Conservation (phyloP, 2,329 filamentous ascomycete species). For the Cladosporium halotolerans region DNA sequence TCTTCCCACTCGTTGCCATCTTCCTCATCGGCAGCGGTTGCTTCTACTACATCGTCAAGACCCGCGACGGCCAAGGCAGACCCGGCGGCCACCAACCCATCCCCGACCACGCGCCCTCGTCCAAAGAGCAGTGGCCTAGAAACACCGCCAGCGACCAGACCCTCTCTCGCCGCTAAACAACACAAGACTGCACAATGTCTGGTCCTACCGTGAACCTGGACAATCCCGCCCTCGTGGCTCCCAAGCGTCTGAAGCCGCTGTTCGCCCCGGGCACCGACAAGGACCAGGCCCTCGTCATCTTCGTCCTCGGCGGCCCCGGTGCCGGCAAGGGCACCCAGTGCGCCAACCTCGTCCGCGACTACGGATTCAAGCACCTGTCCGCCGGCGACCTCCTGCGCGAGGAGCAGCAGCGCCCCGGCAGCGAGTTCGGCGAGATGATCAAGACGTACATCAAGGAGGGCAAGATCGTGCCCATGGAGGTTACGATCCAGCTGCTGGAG, state of each 20-base stretch:
- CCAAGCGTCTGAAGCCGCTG: slow-evolving; percentile 56
- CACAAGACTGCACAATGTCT: slow-evolving; percentile 25
- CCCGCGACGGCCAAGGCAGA: slow-evolving; percentile 35
- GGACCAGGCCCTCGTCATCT: slow-evolving; percentile 79
- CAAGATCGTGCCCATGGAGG: slow-evolving; percentile 96
- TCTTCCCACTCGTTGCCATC: slow-evolving; percentile 43
- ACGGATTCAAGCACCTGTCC: slow-evolving; percentile 86
- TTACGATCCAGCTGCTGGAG: slow-evolving; percentile 87
- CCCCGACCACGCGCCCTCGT: slow-evolving; percentile 24
- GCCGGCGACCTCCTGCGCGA: slow-evolving; percentile 90
- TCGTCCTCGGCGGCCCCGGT: slow-evolving; percentile 91
- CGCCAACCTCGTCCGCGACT: slow-evolving; percentile 75
- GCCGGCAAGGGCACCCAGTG: slow-evolving; percentile 97
- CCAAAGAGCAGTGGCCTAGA: slow-evolving; percentile 26
- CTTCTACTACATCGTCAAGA: slow-evolving; percentile 43
- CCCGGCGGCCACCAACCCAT: slow-evolving; percentile 17
- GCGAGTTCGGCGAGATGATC: slow-evolving; percentile 89
- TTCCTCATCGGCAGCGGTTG: slow-evolving; percentile 40
- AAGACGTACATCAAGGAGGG: slow-evolving; percentile 89
- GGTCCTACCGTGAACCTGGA: slow-evolving; percentile 14
- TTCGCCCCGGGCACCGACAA: slow-evolving; percentile 54
- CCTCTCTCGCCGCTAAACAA: slow-evolving; percentile 10
- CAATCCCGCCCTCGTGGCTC: slow-evolving; percentile 38
- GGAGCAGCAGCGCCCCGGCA: slow-evolving; percentile 81
- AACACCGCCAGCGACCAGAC: slow-evolving; percentile 13